Percentiles rank a stretch among this genome's conserved stretches.
Evolutionary conservation across 257 asterid genomes (phyloP).

Genomic region (Ocimum tenuiflorum): DNA sequence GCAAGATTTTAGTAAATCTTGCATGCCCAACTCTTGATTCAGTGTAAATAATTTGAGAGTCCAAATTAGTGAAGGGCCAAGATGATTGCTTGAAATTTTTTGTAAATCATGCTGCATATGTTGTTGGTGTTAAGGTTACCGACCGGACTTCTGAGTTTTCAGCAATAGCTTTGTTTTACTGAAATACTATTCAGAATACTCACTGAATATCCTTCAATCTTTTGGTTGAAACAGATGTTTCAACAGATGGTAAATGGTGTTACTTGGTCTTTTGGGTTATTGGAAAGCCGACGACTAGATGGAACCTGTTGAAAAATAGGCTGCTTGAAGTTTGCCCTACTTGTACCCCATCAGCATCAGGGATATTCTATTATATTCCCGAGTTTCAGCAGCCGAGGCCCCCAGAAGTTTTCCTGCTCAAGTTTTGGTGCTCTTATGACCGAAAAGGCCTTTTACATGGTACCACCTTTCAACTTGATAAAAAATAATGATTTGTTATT

Average conservation of each 20-base stretch:
- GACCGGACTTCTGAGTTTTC: neutral
- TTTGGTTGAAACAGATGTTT: slow-evolving; percentile 42
- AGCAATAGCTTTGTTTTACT: neutral
- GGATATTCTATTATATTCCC: slow-evolving; percentile 48
- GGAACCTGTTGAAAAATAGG: slow-evolving; percentile 58
- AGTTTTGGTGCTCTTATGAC: slow-evolving; percentile 60
- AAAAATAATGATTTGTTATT: neutral
- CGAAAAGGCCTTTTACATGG: slow-evolving; percentile 67
- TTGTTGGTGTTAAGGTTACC: neutral
- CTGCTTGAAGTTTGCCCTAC: slow-evolving; percentile 67
- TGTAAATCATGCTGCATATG: neutral
- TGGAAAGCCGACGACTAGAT: slow-evolving; percentile 42
- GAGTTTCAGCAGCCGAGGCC: slow-evolving; percentile 58
- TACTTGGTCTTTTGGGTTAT: slow-evolving; percentile 68
- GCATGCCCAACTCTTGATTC: neutral
- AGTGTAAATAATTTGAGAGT: neutral
- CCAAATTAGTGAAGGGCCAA: neutral
- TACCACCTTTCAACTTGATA: slow-evolving; percentile 28
- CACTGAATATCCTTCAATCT: neutral
- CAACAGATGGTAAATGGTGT: slow-evolving; percentile 85
- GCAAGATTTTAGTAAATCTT: neutral
- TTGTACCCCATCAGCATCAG: slow-evolving; percentile 52
- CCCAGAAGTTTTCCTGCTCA: slow-evolving; percentile 43
- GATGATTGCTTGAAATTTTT: neutral
- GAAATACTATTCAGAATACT: neutral